Percentiles rank a stretch among this genome's conserved stretches.
These are phyloP conservation scores for Rhizopogon vinicolor DNA, from an alignment of 768 basidiomycete genomes.

Conservation along the genomic window DNA sequence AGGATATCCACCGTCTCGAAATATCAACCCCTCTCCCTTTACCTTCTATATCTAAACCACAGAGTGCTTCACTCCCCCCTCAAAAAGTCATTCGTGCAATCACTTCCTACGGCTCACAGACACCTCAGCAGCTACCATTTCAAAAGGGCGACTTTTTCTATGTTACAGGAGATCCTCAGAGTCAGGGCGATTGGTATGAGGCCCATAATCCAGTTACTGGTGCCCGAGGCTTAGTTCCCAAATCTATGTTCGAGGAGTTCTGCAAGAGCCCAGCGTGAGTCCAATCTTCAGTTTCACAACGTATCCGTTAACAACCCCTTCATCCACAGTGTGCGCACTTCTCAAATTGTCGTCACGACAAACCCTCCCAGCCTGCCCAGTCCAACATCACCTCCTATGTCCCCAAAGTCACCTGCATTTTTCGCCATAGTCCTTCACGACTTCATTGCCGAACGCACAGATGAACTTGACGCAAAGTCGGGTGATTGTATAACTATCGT, in stretches of 20 bases:
- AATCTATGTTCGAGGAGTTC: slow-evolving; percentile 87
- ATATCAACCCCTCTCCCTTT: slow-evolving; percentile 69
- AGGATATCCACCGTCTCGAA: slow-evolving; percentile 53
- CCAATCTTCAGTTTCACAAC: slow-evolving; percentile 1
- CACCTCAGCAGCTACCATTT: slow-evolving; percentile 86
- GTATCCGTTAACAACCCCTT: background rate
- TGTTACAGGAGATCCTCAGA: slow-evolving; percentile 72
- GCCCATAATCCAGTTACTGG: slow-evolving; percentile 92
- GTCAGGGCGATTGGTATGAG: slow-evolving; percentile 73
- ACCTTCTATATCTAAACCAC: slow-evolving; percentile 65
- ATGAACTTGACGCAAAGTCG: slow-evolving; percentile 92
- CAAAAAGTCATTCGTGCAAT: slow-evolving; percentile 94
- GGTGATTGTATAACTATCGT: slow-evolving; percentile 96
- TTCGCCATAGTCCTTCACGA: slow-evolving; percentile 97
- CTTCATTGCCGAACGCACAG: slow-evolving; percentile 90
- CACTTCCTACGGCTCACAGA: slow-evolving; percentile 55
- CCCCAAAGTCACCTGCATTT: slow-evolving; percentile 56
- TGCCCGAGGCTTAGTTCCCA: slow-evolving; percentile 87
- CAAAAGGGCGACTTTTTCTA: slow-evolving; percentile 97
- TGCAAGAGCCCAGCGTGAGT: slow-evolving; percentile 66
- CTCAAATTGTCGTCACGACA: slow-evolving; percentile 23
- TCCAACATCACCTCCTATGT: slow-evolving; percentile 28
- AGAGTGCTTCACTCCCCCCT: slow-evolving; percentile 72
- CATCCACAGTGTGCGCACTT: slow-evolving; percentile 34
- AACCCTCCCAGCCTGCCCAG: slow-evolving; percentile 19